Percentiles rank a stretch among this genome's conserved stretches.
Evolutionary conservation across 208 protist genomes (phyloP).

Genomic region (Blechomonas ayalai): DNA sequence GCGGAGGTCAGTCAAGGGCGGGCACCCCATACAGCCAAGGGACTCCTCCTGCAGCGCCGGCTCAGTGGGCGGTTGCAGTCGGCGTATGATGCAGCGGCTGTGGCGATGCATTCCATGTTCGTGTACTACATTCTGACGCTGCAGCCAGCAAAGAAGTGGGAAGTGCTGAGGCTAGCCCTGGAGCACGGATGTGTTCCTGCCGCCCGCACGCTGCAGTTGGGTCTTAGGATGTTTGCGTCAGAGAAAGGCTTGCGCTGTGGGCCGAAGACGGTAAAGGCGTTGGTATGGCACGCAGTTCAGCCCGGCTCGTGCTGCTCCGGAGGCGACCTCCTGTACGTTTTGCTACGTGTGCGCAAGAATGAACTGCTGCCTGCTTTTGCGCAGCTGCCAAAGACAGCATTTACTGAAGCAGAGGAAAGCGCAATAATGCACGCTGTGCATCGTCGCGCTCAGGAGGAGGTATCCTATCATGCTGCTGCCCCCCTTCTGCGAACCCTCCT

Average conservation of each 20-base stretch:
- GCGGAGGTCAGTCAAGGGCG: conserved; percentile 15
- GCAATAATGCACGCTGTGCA: too few relatives aligned
- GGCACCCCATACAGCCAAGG: conserved; percentile 30
- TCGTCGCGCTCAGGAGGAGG: too few relatives aligned
- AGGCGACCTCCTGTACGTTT: conserved; percentile 42
- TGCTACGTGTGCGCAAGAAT: conserved; percentile 50
- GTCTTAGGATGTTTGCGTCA: conserved; percentile 34
- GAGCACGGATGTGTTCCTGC: conserved; percentile 2
- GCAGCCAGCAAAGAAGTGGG: conserved; percentile 71
- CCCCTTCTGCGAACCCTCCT: too few relatives aligned
- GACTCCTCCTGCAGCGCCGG: conserved; percentile 66
- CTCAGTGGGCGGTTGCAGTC: conserved; percentile 27
- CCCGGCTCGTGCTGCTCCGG: conserved; percentile 5
- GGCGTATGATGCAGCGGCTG: conserved; percentile 8
- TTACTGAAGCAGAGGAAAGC: too few relatives aligned
- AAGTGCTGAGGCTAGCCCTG: conserved; percentile 38
- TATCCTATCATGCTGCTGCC: too few relatives aligned
- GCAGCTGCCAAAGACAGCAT: conserved; percentile 28
- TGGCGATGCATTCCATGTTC: conserved; percentile 79
- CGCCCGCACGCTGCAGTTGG: conserved; percentile 53
- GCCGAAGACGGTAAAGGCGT: conserved; percentile 43
- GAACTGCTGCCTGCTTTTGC: conserved; percentile 26
- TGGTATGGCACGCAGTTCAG: conserved; percentile 21
- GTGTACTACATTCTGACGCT: conserved; percentile 73
- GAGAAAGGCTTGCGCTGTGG: conserved; percentile 75